Evolutionary conservation across 805 yeast genomes (phyloP), one percentile per base, ranked within the genome.

Genomic region (Cyberlindnera amylophila): DNA sequence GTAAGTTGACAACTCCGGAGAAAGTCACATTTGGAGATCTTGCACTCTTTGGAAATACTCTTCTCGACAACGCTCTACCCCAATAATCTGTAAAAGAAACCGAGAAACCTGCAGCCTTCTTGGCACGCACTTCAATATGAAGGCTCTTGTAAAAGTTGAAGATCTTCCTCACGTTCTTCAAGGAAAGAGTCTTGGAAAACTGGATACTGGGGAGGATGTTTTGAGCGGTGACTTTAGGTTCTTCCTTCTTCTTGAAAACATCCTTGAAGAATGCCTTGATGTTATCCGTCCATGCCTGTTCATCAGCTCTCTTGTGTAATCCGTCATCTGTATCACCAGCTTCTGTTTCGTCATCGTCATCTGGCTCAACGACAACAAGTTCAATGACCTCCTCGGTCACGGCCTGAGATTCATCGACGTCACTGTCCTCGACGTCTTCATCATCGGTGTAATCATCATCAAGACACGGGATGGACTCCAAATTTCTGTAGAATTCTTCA

Each of bases 31-130:
- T 66, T 3, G 71, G 66, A 2, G 64, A 48, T 26, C 68, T 46
- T 6, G 64, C 57, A 10, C 55, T 39, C 18, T 54, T 53, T 0
- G 73, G 69, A 38, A 76, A 72, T 2, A 77, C 62, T 29, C 63
- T 66, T 43, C 75, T 64, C 3, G 77, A 65, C 28, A 81, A 62
- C 0, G 85, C 86, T 46, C 79, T 65, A 0, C 85, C 86, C 83
- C 85, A 78, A 52, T 80, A 81, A 53, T 81, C 87, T 0, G 86
- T 81, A 32, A 81, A 66, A 0, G 85, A 76, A 0, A 79, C 62
- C 15, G 70, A 70, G 51, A 74, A 77, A 0, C 86, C 86, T 3
- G 69, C 65, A 13, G 59, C 49, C 47, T 71, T 77, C 49, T 81
- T 79, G 2, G 72, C 57, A 29, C 75, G 62, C 1, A 79, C 80